Evolutionary conservation across 768 basidiomycete genomes (phyloP), one percentile per base, ranked within the genome.

Genomic region (Leccinum sublutescens): DNA sequence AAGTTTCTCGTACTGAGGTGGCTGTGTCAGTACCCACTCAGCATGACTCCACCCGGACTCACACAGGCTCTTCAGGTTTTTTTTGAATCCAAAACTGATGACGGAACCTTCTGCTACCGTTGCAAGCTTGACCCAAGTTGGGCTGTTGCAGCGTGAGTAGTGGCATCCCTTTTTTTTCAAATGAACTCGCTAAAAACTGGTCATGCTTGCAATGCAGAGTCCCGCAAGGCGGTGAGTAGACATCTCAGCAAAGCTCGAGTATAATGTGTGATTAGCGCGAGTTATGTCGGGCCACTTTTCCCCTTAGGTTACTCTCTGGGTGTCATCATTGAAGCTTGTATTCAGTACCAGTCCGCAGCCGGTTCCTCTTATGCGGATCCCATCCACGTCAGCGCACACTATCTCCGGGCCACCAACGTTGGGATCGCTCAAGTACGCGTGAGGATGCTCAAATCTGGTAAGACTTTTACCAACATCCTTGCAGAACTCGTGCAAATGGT

Each of bases 401-500:
- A 78, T 65, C 74, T 87, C 40, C 75, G 77, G 21, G 71, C 82
- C 2, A 78, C 83, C 1, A 69, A 71, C 8, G 57, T 74, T 5
- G 74, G 71, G 5, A 61, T 74, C 2, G 84, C 81, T 61, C 77
- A 80, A 52, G 77, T 87, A 11, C 79, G 71, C 50, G 73, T 88
- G 1, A 76, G 74, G 5, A 71, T 66, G 1, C 34, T 85, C n/a
- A 84, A 81, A 65, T 68, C 66, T 5, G 85, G 86, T 2, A 78
- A 76, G 50, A 76, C 73, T 1, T 84, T 86, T 58, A 82, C 83
- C 17, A 86, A 86, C 58, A 51, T 89, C n/a, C 66, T 74, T 10
- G 86, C 85, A 17, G 80, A 85, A 36, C 75, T 89, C 15, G 54
- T 81, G n/a, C 87, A 88, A 69, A 70, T 80, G 66, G 86, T 86